Conservation (phyloP, 331 rosid species). For the Quercus lobata region DNA sequence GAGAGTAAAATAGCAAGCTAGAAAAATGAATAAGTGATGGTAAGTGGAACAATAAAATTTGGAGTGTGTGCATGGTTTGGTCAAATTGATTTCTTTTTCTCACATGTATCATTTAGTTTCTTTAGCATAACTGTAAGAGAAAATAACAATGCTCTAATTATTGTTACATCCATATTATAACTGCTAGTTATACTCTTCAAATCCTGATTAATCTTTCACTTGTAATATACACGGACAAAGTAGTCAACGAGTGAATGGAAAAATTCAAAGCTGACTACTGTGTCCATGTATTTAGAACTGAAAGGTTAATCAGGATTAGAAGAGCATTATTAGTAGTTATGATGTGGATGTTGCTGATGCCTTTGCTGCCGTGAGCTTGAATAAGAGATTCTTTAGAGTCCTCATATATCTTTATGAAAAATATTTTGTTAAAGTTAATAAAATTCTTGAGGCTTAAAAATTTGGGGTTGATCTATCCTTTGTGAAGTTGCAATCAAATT, state of each 20-base stretch:
- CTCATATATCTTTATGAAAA: neutral
- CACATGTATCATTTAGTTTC: neutral
- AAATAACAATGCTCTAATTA: neutral
- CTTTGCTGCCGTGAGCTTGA: neutral
- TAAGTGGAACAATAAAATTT: neutral
- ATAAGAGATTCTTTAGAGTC: neutral
- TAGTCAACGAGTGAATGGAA: neutral
- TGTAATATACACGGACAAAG: neutral
- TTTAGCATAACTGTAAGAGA: neutral
- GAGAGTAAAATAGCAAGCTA: neutral
- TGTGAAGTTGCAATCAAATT: neutral
- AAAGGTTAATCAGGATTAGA: neutral
- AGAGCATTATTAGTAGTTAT: neutral
- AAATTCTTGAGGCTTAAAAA: neutral
- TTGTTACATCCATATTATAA: neutral
- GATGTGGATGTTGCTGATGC: neutral
- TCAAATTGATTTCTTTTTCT: neutral
- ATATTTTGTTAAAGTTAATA: neutral
- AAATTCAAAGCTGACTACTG: neutral
- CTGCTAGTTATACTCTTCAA: neutral
- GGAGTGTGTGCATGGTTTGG: neutral
- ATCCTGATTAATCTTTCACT: neutral
- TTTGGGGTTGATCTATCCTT: neutral
- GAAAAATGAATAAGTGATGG: neutral
- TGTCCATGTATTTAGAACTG: neutral